Base-by-base conservation (phyloP, 148 eudicot genomes). In the Selenicereus undatus region DNA sequence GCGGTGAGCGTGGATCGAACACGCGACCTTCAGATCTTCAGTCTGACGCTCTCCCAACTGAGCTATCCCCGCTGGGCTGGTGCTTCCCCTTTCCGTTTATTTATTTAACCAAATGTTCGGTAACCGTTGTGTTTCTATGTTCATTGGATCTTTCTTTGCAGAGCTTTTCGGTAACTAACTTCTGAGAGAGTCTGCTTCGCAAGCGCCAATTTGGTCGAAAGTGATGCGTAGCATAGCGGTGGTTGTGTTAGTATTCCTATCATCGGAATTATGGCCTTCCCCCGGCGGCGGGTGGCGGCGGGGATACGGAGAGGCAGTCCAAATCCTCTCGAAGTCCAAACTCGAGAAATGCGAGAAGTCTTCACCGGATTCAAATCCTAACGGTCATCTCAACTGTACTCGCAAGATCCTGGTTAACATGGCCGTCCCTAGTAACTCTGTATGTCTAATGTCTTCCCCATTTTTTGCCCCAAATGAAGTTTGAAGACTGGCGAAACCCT, bases 1-100 rank as follows among this genome's bases (percentile, higher is more conserved):
- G 98, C 97, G 92, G 98, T 92, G 97, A 92, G 86, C 96, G 92
- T 94, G 94, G 98, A 94, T 94, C 98, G 92, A 94, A 94, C 94
- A 92, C 92, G 92, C 86, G 94, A 92, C 94, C 88, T 87, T 89
- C 88, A 85, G 86, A 87, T 87, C 89, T 85, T 84, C 86, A 81
- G 84, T 83, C 86, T 88, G 90, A 88, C 86, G 88, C 90, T 88
- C 88, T 85, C 79, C 77, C 65, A 75, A 75, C 77, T 75, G 70
- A 76, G 71, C 68, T 76, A 76, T 58, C 69, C 48, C 70, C 29
- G 71, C 66, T 11, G n/a, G n/a, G 30, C 45, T 42, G 45, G 3
- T 42, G 3, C 3, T 42, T 42, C 45, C 5, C 45, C 45, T 42
- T 3, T 42, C 5, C 45, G 3, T 3, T 42, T 42, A 42, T 42